A percentile compares a stretch with the other conserved stretches of the same genome.
Evolutionary conservation across 441 rosid species (phyloP).

Genomic region (Raphanus hybrid): DNA sequence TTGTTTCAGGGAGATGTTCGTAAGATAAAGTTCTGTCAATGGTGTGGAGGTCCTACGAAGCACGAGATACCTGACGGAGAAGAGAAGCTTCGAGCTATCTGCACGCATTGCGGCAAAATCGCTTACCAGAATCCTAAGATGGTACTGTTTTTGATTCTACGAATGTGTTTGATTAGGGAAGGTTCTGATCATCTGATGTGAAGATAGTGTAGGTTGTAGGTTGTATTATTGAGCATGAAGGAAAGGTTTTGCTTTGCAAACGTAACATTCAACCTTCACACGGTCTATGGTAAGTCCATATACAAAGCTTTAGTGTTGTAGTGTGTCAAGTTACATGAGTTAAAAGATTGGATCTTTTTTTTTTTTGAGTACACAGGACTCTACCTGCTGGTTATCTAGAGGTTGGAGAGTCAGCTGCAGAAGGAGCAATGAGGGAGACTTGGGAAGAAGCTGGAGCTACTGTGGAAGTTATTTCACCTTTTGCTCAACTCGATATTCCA

Average conservation of each 20-base stretch:
- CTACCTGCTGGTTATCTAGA: constrained; percentile 98
- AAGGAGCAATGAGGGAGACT: constrained; percentile 94
- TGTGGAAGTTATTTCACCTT: constrained; percentile 88
- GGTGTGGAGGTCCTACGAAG: constrained; percentile 96
- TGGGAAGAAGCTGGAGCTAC: constrained; percentile 96
- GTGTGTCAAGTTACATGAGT: background rate
- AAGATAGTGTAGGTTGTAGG: constrained; percentile 77
- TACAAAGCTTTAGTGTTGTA: background rate
- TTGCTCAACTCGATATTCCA: constrained; percentile 92
- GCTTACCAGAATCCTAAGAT: constrained; percentile 97
- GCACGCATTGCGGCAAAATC: constrained; percentile 74
- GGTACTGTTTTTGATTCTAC: constrained; percentile 46
- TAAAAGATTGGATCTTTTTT: constrained; percentile 19
- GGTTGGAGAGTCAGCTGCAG: constrained; percentile 94
- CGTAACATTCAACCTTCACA: constrained; percentile 93
- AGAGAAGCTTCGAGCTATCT: constrained; percentile 86
- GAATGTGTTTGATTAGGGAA: background rate
- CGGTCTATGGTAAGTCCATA: constrained; percentile 69
- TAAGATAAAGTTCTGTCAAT: constrained; percentile 87
- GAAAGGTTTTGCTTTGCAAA: constrained; percentile 89
- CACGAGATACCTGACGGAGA: constrained; percentile 89
- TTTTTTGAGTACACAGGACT: constrained; percentile 60
- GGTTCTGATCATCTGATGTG: background rate
- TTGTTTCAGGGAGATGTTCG: constrained; percentile 59
- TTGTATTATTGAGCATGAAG: constrained; percentile 89